Evolutionary conservation across 176 grass and related monocot genomes (phyloP).

Genomic region (barley (Hordeum vulgare)): DNA sequence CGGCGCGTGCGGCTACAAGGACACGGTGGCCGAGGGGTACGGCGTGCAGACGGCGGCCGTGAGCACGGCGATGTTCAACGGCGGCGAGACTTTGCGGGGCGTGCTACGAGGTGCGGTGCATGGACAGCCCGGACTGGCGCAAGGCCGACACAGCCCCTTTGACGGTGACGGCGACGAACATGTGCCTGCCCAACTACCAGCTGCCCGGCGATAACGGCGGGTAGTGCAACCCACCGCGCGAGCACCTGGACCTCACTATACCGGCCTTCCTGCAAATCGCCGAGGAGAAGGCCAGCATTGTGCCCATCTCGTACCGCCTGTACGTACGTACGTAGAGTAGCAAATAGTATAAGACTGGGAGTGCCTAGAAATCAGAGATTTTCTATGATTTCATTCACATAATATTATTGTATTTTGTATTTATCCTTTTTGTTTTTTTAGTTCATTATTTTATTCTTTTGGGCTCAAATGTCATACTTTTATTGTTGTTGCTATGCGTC

Average conservation of each 20-base stretch:
- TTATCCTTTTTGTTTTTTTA: too few relatives aligned
- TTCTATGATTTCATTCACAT: too few relatives aligned
- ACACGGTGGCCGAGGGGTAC: slow-evolving; percentile 62
- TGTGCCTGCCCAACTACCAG: slow-evolving; percentile 43
- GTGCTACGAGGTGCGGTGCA: slow-evolving; percentile 77
- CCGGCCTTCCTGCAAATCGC: slow-evolving; percentile 71
- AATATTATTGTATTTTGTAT: too few relatives aligned
- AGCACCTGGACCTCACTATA: slow-evolving; percentile 65
- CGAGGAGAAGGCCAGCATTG: slow-evolving; percentile 62
- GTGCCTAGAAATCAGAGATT: too few relatives aligned
- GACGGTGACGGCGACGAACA: slow-evolving; percentile 53
- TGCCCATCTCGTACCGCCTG: slow-evolving; percentile 53
- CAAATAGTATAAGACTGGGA: too few relatives aligned
- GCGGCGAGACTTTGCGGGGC: slow-evolving; percentile 50
- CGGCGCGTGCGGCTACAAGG: slow-evolving; percentile 70
- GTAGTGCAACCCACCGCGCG: slow-evolving; percentile 75
- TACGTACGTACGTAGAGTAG: background rate
- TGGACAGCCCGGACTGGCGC: slow-evolving; percentile 53
- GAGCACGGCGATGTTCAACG: slow-evolving; percentile 57
- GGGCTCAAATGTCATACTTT: too few relatives aligned
- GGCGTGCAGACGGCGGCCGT: slow-evolving; percentile 72
- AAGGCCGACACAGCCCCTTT: slow-evolving; percentile 13
- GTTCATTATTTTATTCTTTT: too few relatives aligned
- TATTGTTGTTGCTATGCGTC: too few relatives aligned
- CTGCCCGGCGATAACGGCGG: slow-evolving; percentile 39